These are phyloP conservation scores for Medicago ruthenica DNA, from an alignment of 306 rosid species.

Conservation along the genomic window DNA sequence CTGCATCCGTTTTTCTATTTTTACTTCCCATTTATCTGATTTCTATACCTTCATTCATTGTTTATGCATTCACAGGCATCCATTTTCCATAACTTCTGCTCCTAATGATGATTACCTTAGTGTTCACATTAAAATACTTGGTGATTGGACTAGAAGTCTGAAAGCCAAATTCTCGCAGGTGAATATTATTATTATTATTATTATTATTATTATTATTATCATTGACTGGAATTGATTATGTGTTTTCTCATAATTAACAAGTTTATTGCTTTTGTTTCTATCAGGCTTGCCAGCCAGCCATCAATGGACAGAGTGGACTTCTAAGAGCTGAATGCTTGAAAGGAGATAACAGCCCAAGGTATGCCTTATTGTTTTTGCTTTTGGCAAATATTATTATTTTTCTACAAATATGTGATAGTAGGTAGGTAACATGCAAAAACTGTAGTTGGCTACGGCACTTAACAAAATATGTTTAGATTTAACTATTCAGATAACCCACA, in stretches of 20 bases:
- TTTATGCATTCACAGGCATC: conserved; percentile 60
- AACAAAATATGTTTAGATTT: background rate
- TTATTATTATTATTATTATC: background rate
- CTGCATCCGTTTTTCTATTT: background rate
- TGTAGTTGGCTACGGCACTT: conserved; percentile 19
- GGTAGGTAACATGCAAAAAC: conserved; percentile 26
- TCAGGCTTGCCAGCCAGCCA: conserved; percentile 64
- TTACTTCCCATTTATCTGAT: conserved; percentile 3
- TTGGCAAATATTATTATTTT: background rate
- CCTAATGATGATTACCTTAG: conserved; percentile 69
- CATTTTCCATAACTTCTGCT: conserved; percentile 78
- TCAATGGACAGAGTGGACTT: conserved; percentile 60
- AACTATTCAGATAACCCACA: background rate
- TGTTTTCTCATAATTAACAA: conserved; percentile 28
- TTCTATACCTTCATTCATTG: background rate
- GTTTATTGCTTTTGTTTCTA: conserved; percentile 34
- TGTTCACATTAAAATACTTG: conserved; percentile 65
- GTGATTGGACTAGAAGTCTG: conserved; percentile 68
- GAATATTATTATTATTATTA: background rate
- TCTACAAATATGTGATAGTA: conserved; percentile 5
- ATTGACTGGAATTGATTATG: background rate
- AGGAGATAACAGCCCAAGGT: conserved; percentile 49
- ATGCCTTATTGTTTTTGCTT: conserved; percentile 3
- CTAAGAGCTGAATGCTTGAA: conserved; percentile 59
- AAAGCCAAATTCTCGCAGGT: conserved; percentile 58